Evolutionary conservation across 2,329 filamentous ascomycete genomes (phyloP).

Genomic region (Neobulgaria alba): DNA sequence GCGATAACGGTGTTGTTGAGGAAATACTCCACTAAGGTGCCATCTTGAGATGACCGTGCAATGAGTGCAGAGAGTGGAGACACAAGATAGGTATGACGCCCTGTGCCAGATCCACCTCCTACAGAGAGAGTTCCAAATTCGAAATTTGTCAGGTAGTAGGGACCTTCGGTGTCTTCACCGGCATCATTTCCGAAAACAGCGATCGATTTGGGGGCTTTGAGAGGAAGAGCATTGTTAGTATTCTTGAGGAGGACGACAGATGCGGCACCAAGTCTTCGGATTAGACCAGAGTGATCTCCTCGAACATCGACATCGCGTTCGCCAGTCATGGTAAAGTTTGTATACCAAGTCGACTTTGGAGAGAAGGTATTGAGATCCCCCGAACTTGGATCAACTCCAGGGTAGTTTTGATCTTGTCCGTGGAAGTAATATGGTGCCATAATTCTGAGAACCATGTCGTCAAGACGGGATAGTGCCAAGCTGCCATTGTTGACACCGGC

Average conservation of each 20-base stretch:
- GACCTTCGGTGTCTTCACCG: slow-evolving; percentile 45
- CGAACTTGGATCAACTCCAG: slow-evolving; percentile 26
- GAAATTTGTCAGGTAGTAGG: slow-evolving; percentile 22
- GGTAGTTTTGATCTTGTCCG: slow-evolving; percentile 37
- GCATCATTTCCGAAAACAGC: slow-evolving; percentile 48
- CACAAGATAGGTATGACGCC: slow-evolving; percentile 38
- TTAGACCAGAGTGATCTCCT: slow-evolving; percentile 29
- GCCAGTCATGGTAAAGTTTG: slow-evolving; percentile 75
- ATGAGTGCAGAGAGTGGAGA: slow-evolving; percentile 57
- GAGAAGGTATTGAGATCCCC: slow-evolving; percentile 15
- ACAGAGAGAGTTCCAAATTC: slow-evolving; percentile 39
- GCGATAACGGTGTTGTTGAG: slow-evolving; percentile 44
- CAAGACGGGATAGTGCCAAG: slow-evolving; percentile 33
- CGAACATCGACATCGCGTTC: slow-evolving; percentile 62
- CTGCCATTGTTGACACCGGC: slow-evolving; percentile 27
- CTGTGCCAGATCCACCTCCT: slow-evolving; percentile 42
- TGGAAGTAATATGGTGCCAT: slow-evolving; percentile 52
- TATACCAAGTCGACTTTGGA: slow-evolving; percentile 37
- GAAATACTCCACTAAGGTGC: slow-evolving; percentile 46
- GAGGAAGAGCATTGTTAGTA: slow-evolving; percentile 49
- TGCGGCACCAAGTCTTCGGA: slow-evolving; percentile 43
- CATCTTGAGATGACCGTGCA: slow-evolving; percentile 37
- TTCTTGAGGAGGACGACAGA: slow-evolving; percentile 58
- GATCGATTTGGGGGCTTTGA: slow-evolving; percentile 37
- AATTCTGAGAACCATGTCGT: slow-evolving; percentile 57